phyloP scores from a whole-genome alignment of 2,329 filamentous ascomycete genomes.

The Didymella segeticola region DNA sequence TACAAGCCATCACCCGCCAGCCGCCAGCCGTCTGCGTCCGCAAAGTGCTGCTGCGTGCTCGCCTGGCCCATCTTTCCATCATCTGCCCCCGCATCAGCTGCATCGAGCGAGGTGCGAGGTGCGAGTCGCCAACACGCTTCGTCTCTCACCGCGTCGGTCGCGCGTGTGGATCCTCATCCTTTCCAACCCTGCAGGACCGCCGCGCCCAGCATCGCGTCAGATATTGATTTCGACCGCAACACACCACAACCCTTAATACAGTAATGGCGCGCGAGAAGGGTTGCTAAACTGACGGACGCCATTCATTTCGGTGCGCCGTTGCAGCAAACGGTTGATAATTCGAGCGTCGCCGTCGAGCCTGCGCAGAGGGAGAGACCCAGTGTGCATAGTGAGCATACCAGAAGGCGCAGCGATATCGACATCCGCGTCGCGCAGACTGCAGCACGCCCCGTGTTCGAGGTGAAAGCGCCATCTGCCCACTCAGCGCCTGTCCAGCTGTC shows the following conservation, averaged over 20 bases:
- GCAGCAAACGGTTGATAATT: slow-evolving; percentile 78
- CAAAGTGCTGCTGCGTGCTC: slow-evolving; percentile 15
- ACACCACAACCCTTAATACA: slow-evolving; percentile 18
- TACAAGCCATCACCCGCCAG: slow-evolving; percentile 31
- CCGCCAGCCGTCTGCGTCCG: slow-evolving; percentile 25
- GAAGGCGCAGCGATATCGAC: slow-evolving; percentile 6
- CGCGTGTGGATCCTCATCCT: slow-evolving; percentile 31
- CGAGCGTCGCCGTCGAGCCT: slow-evolving; percentile 74
- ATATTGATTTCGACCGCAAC: slow-evolving; percentile 14
- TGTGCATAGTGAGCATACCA: slow-evolving; percentile 29
- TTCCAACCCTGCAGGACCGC: slow-evolving; percentile 30
- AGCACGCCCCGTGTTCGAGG: slow-evolving; percentile 20
- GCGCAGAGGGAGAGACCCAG: slow-evolving; percentile 59
- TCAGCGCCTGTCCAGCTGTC: slow-evolving; percentile 19
- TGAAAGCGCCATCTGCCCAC: slow-evolving; percentile 22
- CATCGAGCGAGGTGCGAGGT: slow-evolving; percentile 16
- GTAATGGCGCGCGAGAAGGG: slow-evolving; percentile 34
- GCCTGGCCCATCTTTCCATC: slow-evolving; percentile 5
- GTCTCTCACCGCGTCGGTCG: slow-evolving; percentile 33
- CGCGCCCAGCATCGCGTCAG: slow-evolving; percentile 26
- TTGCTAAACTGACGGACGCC: slow-evolving; percentile 30
- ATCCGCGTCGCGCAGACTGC: slow-evolving; percentile 33
- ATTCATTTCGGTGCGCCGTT: slow-evolving; percentile 78
- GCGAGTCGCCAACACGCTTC: slow-evolving; percentile 16
- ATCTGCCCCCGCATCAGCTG: slow-evolving; percentile 12